Evolutionary conservation across 371 early-diverging fungal species (phyloP).

Genomic region (Mucor indicus): DNA sequence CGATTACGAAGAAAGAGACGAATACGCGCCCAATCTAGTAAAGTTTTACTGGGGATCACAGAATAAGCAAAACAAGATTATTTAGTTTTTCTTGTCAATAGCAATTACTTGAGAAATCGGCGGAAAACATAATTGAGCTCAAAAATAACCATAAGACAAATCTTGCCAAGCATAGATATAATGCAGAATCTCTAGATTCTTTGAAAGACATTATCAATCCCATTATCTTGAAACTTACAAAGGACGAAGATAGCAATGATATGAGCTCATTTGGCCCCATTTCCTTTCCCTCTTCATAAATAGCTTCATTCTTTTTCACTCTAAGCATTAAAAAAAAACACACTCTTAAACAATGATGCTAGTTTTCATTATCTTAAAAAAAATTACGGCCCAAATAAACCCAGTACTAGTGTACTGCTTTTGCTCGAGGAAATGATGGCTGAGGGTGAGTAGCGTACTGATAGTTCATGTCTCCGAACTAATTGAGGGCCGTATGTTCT

Average conservation of each 20-base stretch:
- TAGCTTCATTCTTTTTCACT: constrained; percentile 11
- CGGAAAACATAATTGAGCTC: constrained; percentile 2
- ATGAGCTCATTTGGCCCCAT: constrained; percentile 3
- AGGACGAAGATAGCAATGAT: constrained; percentile 1
- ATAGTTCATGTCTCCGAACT: too few species aligned
- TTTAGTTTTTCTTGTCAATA: too few species aligned
- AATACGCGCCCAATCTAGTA: constrained; percentile 6
- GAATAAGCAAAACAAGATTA: too few species aligned
- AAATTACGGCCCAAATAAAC: too few species aligned
- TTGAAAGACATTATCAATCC: constrained; percentile 6
- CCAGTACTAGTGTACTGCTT: too few species aligned
- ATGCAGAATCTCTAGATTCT: neutral
- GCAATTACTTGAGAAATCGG: neutral
- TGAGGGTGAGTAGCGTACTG: too few species aligned
- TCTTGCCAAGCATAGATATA: constrained; percentile 3
- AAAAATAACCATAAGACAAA: constrained; percentile 1
- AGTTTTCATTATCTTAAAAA: too few species aligned
- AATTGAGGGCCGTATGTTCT: too few species aligned
- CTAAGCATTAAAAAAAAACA: too few species aligned
- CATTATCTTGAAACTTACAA: constrained; percentile 8
- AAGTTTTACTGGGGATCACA: constrained; percentile 6
- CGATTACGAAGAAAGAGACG: constrained; percentile 3
- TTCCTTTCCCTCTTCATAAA: constrained; percentile 3
- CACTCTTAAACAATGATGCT: too few species aligned
- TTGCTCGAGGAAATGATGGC: too few species aligned